Conservation (phyloP, 371 early-diverging fungal genomes). For the Coemansia linderi region DNA sequence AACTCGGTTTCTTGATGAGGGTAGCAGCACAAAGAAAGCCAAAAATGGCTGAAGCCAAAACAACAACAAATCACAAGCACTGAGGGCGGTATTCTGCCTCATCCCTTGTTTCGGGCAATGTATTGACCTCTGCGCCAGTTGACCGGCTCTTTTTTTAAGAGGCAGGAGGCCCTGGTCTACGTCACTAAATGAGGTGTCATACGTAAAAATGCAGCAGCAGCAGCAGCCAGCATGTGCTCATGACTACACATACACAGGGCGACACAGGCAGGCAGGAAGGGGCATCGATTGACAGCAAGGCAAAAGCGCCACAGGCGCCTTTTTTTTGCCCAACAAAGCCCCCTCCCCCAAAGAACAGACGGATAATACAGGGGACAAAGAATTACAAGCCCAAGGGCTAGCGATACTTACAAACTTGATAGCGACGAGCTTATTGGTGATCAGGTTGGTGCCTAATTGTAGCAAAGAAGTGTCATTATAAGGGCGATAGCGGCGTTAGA, state of each 20-base stretch:
- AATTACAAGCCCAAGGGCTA: not conserved
- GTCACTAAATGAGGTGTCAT: constrained; percentile 16
- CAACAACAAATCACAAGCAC: constrained; percentile 9
- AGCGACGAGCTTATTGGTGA: constrained; percentile 95
- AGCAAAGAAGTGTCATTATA: not conserved
- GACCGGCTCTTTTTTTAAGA: not conserved
- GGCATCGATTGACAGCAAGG: not conserved
- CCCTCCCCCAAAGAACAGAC: not conserved
- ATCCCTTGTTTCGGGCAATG: not conserved
- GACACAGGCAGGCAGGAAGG: not conserved
- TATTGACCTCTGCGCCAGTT: not conserved
- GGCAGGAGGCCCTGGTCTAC: constrained; percentile 14
- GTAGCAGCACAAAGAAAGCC: constrained; percentile 8
- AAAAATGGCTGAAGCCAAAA: constrained; percentile 8
- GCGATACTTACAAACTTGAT: constrained; percentile 70
- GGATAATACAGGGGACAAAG: not conserved
- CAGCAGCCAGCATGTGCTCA: not conserved
- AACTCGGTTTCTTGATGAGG: not conserved
- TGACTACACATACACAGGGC: constrained; percentile 10
- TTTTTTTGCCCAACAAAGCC: not conserved
- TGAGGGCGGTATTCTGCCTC: not conserved
- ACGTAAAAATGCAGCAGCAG: not conserved
- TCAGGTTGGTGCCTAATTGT: constrained; percentile 61
- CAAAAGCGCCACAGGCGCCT: not conserved
- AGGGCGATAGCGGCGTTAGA: constrained; percentile 4